Percentiles rank a stretch among this genome's conserved stretches.
phyloP scores from a whole-genome alignment of 305 asterid species.

The Coffea humblotiana region DNA sequence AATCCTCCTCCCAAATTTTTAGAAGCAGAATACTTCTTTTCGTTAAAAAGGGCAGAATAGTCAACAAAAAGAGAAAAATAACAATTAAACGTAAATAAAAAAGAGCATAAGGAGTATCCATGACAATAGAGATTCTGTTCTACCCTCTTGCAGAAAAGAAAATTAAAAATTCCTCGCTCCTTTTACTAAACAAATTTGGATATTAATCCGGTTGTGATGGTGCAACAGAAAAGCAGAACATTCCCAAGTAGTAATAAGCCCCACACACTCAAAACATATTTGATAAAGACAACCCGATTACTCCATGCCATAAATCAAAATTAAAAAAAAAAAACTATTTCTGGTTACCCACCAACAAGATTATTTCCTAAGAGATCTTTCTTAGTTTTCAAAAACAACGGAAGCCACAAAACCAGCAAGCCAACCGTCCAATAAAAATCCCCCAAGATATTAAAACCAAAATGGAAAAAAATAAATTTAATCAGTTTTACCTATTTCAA shows the following conservation, averaged over 20 bases:
- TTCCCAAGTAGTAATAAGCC: neutral
- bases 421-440: neutral
- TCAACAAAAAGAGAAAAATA: neutral
- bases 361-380: neutral
- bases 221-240: neutral
- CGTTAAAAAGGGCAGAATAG: neutral
- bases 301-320: neutral
- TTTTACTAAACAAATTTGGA: neutral
- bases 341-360: neutral
- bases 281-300: neutral
- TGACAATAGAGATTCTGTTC: slow-evolving; percentile 13
- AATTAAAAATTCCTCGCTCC: slow-evolving; percentile 8
- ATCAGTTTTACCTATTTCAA: neutral
- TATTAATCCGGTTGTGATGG: neutral
- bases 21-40: neutral
- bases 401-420: neutral
- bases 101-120: neutral
- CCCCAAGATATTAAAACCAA: neutral
- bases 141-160: slow-evolving; percentile 4
- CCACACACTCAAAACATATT: no score
- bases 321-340: neutral
- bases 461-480: neutral
- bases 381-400: neutral
- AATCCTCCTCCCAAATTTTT: neutral
- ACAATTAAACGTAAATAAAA: neutral